Evolutionary conservation across 495 filamentous ascomycete genomes (phyloP).

Genomic region (Friedmanniomyces endolithicus): DNA sequence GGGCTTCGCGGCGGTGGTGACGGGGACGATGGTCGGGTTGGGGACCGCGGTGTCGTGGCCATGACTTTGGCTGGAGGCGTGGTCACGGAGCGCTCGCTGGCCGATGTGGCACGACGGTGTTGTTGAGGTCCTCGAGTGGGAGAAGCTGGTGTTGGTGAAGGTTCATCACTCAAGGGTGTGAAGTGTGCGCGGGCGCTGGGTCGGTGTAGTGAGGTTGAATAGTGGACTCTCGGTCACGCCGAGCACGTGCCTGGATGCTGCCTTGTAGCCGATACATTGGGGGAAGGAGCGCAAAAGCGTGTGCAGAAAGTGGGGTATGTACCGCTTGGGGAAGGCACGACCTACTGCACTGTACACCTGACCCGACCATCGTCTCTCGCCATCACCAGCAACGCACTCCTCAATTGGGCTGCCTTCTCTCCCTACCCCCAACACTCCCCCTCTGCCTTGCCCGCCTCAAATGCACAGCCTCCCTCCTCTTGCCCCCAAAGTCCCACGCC

Average conservation of each 20-base stretch:
- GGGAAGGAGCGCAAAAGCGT: too few species aligned
- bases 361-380: too few species aligned
- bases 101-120: too few species aligned
- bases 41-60: too few species aligned
- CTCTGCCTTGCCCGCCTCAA: constrained; percentile 35
- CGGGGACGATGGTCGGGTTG: too few species aligned
- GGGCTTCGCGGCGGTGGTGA: too few species aligned
- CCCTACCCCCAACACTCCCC: constrained; percentile 34
- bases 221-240: background rate
- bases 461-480: constrained; percentile 13
- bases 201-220: background rate
- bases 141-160: too few species aligned
- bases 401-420: background rate
- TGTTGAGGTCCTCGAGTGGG: background rate
- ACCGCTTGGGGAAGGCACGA: constrained; percentile 1
- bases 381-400: too few species aligned
- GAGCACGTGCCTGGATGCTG: background rate
- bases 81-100: too few species aligned
- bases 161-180: background rate
- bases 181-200: background rate
- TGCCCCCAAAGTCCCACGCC: constrained; percentile 45
- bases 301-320: background rate
- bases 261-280: background rate
- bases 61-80: too few species aligned
- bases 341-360: background rate